Percentiles rank a stretch among this genome's conserved stretches.
phyloP scores from a whole-genome alignment of 1,139 yeast species.

The Yarrowia galli region DNA sequence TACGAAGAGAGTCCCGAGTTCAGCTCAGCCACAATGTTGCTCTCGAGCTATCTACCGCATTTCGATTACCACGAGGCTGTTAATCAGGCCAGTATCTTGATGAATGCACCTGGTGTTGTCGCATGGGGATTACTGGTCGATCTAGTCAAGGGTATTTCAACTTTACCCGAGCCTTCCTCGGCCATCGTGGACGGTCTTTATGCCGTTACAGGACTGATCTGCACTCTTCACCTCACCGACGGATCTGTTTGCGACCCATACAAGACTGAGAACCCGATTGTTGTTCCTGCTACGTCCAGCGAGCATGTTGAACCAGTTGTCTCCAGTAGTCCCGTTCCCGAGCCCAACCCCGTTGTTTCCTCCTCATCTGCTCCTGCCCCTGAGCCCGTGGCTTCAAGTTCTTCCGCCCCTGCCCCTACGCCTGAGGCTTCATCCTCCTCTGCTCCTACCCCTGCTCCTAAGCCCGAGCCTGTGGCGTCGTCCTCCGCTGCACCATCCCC shows the following conservation, averaged over 20 bases:
- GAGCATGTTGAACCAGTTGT: too few species aligned
- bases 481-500: neutral
- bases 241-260: neutral
- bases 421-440: too few species aligned
- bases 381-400: too few species aligned
- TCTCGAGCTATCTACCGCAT: neutral
- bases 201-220: neutral
- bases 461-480: too few species aligned
- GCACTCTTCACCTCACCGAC: neutral
- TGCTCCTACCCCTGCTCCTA: too few species aligned
- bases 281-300: neutral
- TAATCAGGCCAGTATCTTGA: neutral
- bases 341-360: too few species aligned
- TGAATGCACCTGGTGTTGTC: neutral
- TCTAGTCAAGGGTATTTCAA: neutral
- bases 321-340: too few species aligned
- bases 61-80: slow-evolving; percentile 8
- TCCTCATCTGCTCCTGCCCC: neutral
- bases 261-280: neutral
- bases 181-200: neutral
- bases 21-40: neutral
- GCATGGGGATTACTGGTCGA: neutral
- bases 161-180: neutral
- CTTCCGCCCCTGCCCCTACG: neutral
- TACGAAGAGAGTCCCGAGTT: slow-evolving; percentile 4